These are phyloP conservation scores for Ophiostoma himal-ulmi DNA, from an alignment of 2,329 filamentous ascomycete species.

Conservation along the genomic window DNA sequence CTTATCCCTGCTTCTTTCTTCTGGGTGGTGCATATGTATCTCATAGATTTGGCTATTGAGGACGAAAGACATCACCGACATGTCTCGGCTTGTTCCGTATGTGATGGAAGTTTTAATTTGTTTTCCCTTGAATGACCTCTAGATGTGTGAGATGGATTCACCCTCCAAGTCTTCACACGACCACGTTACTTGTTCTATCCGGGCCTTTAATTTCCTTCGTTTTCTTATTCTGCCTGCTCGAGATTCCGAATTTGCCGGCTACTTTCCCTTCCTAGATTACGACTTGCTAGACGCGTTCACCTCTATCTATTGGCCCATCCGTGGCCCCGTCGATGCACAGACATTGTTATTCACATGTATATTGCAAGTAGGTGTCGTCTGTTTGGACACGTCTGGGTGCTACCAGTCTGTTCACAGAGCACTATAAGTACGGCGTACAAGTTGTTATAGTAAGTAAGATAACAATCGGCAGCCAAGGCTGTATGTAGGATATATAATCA, in stretches of 20 bases:
- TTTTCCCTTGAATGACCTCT: not conserved
- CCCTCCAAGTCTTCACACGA: not conserved
- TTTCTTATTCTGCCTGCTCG: not conserved
- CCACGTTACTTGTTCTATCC: not conserved
- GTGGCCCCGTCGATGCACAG: not conserved
- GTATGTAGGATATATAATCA: no score
- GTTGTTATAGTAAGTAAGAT: no score
- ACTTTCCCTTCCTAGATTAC: conserved; percentile 5
- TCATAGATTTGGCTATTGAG: not conserved
- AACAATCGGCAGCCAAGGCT: not conserved
- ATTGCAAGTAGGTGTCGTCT: not conserved
- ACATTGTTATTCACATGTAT: not conserved
- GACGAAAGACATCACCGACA: not conserved
- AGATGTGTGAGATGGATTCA: no score
- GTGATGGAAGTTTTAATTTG: not conserved
- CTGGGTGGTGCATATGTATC: not conserved
- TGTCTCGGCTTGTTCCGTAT: not conserved
- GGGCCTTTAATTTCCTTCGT: conserved; percentile 3
- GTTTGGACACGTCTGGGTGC: no score
- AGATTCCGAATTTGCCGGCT: not conserved
- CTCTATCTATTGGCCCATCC: not conserved
- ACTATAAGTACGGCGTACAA: no score
- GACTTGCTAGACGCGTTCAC: not conserved
- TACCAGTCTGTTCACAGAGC: not conserved
- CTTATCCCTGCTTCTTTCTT: not conserved